A percentile compares a stretch with the other conserved stretches of the same genome.
phyloP scores from a whole-genome alignment of 495 filamentous ascomycete species.

The Beverwykella pulmonaria region DNA sequence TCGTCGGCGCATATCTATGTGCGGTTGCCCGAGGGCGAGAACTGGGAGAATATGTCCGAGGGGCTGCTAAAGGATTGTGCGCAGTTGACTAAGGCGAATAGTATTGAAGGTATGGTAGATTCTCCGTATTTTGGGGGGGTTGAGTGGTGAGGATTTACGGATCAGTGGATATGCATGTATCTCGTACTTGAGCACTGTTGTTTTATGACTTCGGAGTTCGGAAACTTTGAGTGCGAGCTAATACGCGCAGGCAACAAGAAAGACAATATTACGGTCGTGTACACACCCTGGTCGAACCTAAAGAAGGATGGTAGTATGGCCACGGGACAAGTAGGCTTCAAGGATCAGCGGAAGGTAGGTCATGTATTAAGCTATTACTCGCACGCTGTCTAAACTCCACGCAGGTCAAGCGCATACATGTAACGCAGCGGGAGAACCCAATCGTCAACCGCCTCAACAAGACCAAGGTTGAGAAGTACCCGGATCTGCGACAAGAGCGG shows the following conservation, averaged over 20 bases:
- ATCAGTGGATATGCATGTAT: no score
- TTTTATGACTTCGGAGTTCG: no score
- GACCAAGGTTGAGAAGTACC: conserved; percentile 83
- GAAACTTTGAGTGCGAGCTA: not conserved
- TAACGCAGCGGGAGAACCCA: conserved; percentile 75
- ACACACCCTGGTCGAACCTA: conserved; percentile 97
- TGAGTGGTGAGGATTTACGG: no score
- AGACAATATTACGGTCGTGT: conserved; percentile 93
- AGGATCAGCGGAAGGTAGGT: conserved; percentile 70
- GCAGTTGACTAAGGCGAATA: conserved; percentile 97
- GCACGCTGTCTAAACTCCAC: not conserved
- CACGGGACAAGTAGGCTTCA: conserved; percentile 90
- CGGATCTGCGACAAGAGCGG: conserved; percentile 77
- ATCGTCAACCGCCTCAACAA: conserved; percentile 97
- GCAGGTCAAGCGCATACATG: conserved; percentile 76
- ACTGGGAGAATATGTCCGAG: conserved; percentile 80
- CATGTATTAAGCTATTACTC: not conserved
- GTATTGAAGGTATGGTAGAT: conserved; percentile 74
- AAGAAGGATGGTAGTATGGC: conserved; percentile 97
- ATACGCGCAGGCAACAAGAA: conserved; percentile 81
- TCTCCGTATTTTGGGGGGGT: no score
- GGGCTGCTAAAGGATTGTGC: conserved; percentile 82
- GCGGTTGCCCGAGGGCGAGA: conserved; percentile 75
- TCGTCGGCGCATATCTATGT: conserved; percentile 96
- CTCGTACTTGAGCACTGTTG: no score